Evolutionary conservation across 129 eudicot species (phyloP), one percentile per base, ranked within the genome.

Genomic region (Flaveria robusta): DNA sequence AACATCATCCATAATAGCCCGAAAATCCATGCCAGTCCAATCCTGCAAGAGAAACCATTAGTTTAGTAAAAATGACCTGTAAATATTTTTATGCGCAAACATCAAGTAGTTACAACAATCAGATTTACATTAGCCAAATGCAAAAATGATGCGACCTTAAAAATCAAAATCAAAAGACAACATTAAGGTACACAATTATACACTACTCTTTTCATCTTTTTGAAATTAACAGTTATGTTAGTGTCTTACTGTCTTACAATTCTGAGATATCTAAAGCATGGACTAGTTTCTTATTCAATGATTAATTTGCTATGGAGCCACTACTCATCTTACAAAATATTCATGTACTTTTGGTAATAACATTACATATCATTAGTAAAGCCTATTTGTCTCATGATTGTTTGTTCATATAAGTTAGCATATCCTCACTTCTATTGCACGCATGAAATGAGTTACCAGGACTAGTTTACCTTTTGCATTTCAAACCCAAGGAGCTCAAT

Each of bases 401-500:
- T 59, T 59, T 59, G 66, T 39, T 18, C 41, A 74, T 37, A 16
- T 47, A 74, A 59, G 37, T n/a, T 43, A 63, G 20, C 58, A 43
- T 24, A 41, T 24, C 13, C 37, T 51, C 18, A 51, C 70, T 64
- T 58, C 12, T 42, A 51, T 50, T 77, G 39, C 37, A 69, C 22
- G 56, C 76, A 9, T 59, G 49, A 68, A 52, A 37, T 12, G 56
- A 29, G 42, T 70, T 49, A 27, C 24, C 22, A 54, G 45, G 64
- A 55, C 49, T 16, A 51, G 18, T 68, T 60, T 70, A 95, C 99
- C 99, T 91, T 95, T 74, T 81, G 91, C 89, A 73, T 91, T 82
- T 95, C 92, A 88, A 91, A 95, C 77, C 90, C 96, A 81, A 95
- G 94, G 55, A 95, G 99, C 88, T 95, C 99, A 78, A 95, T 95